These are phyloP conservation scores for Nemania serpens DNA, from an alignment of 2,329 filamentous ascomycete species.

Conservation along the genomic window DNA sequence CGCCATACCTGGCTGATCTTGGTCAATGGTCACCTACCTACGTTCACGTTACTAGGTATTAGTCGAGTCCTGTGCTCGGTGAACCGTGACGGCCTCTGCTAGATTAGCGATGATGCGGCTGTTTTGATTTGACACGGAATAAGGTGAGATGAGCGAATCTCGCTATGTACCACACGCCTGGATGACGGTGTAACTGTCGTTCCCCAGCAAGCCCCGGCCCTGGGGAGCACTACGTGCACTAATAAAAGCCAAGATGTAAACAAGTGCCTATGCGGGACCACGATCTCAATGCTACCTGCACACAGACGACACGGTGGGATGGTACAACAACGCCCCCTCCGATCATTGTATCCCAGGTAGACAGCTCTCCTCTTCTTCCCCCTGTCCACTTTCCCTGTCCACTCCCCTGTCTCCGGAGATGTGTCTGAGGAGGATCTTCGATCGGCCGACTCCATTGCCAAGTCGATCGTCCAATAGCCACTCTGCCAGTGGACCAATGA, in stretches of 20 bases:
- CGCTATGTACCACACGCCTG: conserved; percentile 34
- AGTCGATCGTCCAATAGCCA: conserved; percentile 27
- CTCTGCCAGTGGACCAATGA: conserved; percentile 18
- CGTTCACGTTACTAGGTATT: neutral
- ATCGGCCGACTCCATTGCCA: conserved; percentile 11
- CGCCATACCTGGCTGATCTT: neutral
- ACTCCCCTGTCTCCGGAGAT: conserved; percentile 17
- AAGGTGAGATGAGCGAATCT: conserved; percentile 38
- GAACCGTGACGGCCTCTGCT: neutral
- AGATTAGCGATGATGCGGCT: conserved; percentile 14
- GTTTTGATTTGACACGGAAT: conserved; percentile 29
- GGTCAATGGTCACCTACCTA: too few species aligned
- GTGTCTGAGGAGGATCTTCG: conserved; percentile 17
- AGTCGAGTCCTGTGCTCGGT: neutral
- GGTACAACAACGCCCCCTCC: conserved; percentile 5
- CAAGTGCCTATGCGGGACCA: conserved; percentile 10
- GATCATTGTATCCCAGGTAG: conserved; percentile 4
- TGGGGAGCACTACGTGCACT: conserved; percentile 17
- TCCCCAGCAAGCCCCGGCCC: conserved; percentile 25
- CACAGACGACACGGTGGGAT: conserved; percentile 11
- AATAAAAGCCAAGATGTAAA: conserved; percentile 17
- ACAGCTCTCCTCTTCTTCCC: neutral
- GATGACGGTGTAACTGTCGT: conserved; percentile 31
- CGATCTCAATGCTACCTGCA: conserved; percentile 15
- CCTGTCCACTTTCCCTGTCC: neutral